Evolutionary conservation across 495 filamentous ascomycete genomes (phyloP), one percentile per base, ranked within the genome.

Genomic region (Endocarpon pusillum): DNA sequence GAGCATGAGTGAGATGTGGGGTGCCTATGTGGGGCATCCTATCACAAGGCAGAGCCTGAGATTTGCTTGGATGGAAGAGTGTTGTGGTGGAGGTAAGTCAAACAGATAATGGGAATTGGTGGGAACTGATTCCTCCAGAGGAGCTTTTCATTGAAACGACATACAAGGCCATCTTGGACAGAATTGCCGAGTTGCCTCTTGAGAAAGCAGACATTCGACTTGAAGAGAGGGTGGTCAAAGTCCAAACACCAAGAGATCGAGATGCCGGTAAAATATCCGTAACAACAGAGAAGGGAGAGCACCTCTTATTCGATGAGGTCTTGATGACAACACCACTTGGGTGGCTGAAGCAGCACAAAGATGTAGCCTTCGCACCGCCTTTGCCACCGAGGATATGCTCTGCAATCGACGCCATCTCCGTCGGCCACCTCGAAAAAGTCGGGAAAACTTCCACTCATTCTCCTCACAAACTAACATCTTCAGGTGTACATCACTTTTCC

Each of bases 61-160:
- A 21, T 41, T n/a, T 9, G 38, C 39, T 14, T 41, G 38, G 35
- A 12, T 41, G 5, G 38, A 41, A 32, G 36, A 41, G 27, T 30
- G 36, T 21, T 7, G 30, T 29, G 36, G 25, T 21, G 35, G 38
- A n/a, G 18, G 27, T 34, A 20, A 44, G 14, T 15, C 31, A 1
- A n/a, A n/a, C n/a, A n/a, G n/a, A n/a, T n/a, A n/a, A n/a, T n/a
- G n/a, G n/a, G n/a, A n/a, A n/a, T n/a, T n/a, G n/a, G n/a, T n/a
- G n/a, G n/a, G n/a, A n/a, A n/a, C n/a, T n/a, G n/a, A n/a, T n/a
- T n/a, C n/a, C n/a, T n/a, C n/a, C n/a, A n/a, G n/a, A n/a, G n/a
- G n/a, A n/a, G n/a, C n/a, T n/a, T n/a, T 43, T 43, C 26, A 3
- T 43, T 9, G 39, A 30, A 8, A 27, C 12, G 15, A 43, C 40